Conservation (phyloP, 2,329 filamentous ascomycete species). For the Lasiodiplodia hormozganensis region DNA sequence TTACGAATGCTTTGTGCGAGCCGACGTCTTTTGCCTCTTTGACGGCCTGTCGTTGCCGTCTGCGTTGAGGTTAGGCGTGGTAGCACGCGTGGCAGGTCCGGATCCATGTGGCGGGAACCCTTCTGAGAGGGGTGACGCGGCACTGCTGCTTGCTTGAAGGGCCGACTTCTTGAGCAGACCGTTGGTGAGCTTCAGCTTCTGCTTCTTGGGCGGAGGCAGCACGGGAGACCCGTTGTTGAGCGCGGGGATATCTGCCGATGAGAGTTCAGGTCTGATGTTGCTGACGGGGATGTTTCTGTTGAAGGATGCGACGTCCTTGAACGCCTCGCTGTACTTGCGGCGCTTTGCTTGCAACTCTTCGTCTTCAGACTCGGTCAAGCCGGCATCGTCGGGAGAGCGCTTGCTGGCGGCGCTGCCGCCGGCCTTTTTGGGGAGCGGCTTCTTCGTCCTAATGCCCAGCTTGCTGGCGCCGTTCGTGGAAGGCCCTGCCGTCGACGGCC, state of each 20-base stretch:
- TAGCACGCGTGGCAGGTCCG: conserved; percentile 26
- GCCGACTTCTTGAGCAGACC: conserved; percentile 25
- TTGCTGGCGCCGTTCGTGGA: conserved; percentile 9
- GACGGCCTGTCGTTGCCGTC: conserved; percentile 25
- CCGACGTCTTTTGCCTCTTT: conserved; percentile 29
- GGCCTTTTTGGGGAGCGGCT: conserved; percentile 8
- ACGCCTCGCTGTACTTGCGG: conserved; percentile 7
- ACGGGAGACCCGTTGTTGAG: conserved; percentile 15
- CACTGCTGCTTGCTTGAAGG: conserved; percentile 23
- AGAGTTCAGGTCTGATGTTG: conserved; percentile 13
- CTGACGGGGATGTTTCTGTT: conserved; percentile 16
- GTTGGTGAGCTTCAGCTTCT: conserved; percentile 28
- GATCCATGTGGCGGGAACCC: conserved; percentile 25
- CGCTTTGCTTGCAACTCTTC: conserved; percentile 27
- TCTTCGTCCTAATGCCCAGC: conserved; percentile 21
- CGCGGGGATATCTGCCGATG: background rate
- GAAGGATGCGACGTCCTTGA: conserved; percentile 10
- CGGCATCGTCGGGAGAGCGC: conserved; percentile 21
- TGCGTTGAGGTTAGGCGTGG: conserved; percentile 29
- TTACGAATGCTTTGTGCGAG: conserved; percentile 30
- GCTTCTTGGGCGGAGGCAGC: conserved; percentile 19
- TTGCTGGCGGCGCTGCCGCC: background rate
- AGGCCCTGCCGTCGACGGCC: background rate
- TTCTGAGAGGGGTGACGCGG: conserved; percentile 25
- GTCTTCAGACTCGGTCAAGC: conserved; percentile 23